A percentile compares a stretch with the other conserved stretches of the same genome.
These are phyloP conservation scores for Psilocybe tampanensis DNA, from an alignment of 768 basidiomycete genomes.

Conservation along the genomic window DNA sequence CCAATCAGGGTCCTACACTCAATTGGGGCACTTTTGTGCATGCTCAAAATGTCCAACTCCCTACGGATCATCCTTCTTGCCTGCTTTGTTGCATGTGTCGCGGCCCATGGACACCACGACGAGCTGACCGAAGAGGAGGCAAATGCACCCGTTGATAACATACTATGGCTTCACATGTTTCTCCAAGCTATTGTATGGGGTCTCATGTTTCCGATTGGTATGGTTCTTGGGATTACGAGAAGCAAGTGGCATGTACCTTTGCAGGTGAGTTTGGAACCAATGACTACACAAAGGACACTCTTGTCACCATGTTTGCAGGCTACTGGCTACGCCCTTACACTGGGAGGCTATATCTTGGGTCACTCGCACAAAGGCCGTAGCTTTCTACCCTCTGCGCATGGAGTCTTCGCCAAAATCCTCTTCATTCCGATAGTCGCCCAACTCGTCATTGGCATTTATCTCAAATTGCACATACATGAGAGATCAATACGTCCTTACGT, in stretches of 20 bases:
- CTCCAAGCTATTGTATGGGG: slow-evolving; percentile 85
- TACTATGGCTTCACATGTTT: slow-evolving; percentile 82
- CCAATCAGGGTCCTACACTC: neutral
- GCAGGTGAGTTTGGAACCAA: slow-evolving; percentile 53
- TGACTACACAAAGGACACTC: neutral
- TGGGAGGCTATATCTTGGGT: slow-evolving; percentile 78
- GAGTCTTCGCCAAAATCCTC: slow-evolving; percentile 64
- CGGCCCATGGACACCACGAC: slow-evolving; percentile 69
- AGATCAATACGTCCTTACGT: slow-evolving; percentile 70
- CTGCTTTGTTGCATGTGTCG: slow-evolving; percentile 24
- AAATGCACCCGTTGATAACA: slow-evolving; percentile 69
- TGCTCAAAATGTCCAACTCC: slow-evolving; percentile 6
- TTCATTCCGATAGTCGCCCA: slow-evolving; percentile 69
- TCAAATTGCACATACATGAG: slow-evolving; percentile 91
- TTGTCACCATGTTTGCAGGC: slow-evolving; percentile 39
- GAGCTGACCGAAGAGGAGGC: slow-evolving; percentile 63
- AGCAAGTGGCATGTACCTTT: slow-evolving; percentile 92
- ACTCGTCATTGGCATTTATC: slow-evolving; percentile 77
- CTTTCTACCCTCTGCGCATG: slow-evolving; percentile 78
- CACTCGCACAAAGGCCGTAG: slow-evolving; percentile 83
- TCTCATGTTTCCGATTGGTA: slow-evolving; percentile 81
- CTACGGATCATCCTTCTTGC: slow-evolving; percentile 6
- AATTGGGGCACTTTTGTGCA: neutral
- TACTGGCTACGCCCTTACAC: slow-evolving; percentile 67
- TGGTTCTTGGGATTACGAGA: slow-evolving; percentile 73